Base-by-base conservation (phyloP, 768 basidiomycete genomes). In the Kondoa malvinella region DNA sequence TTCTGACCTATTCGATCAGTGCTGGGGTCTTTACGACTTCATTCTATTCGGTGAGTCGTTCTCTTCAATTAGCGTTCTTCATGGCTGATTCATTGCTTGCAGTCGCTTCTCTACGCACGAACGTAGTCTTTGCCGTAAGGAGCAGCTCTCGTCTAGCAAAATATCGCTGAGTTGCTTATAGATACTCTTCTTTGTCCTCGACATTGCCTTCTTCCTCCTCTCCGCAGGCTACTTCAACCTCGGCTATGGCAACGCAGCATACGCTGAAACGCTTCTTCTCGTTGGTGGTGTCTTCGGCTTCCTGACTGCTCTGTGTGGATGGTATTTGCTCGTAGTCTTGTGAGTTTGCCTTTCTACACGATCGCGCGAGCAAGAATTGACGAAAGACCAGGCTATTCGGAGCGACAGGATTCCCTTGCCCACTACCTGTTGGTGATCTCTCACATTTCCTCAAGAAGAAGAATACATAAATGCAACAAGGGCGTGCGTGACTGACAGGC, bases 391-490 rank as follows among this genome's bases (percentile, higher is more conserved):
- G 8, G 40, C 40, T 50, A 21, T 8, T 50, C 40, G 71, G 70
- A 12, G 65, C 66, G 4, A 71, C 67, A 34, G 72, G 73, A 21
- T 64, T 73, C 27, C 74, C 74, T 1, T 57, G 74, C 68, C 57
- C 69, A 14, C 69, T 76, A 14, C 74, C 75, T 4, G 65, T 76
- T 2, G 74, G 74, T 58, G 75, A 76, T 66, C 60, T 75, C n/a
- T 73, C 72, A 17, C 63, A 50, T 34, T 72, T 74, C 67, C 56
- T 70, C n/a, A 15, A 40, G 40, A 68, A 67, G 68, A 68, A 67
- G 66, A 67, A 66, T 25, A 21, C 34, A 32, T 14, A 29, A 63
- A n/a, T n/a, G n/a, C n/a, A n/a, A n/a, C n/a, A n/a, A n/a, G n/a
- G n/a, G n/a, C n/a, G n/a, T n/a, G n/a, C n/a, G n/a, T n/a, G n/a